phyloP scores from a whole-genome alignment of 352 stramenopile species.

The Phytophthora melonis region DNA sequence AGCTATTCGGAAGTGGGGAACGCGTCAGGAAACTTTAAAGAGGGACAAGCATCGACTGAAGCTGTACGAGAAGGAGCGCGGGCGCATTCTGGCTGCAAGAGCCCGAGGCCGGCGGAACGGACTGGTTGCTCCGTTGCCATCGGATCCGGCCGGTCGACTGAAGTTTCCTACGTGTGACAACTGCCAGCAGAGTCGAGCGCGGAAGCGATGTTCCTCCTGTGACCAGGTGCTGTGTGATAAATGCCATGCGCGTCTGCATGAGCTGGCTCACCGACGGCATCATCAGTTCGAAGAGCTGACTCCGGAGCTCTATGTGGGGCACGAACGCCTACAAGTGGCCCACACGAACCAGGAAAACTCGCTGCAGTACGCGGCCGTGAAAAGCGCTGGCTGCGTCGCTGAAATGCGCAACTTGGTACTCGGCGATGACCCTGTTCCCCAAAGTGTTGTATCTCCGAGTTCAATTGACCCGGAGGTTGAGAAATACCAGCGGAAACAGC shows the following conservation, averaged over 20 bases:
- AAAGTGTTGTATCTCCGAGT: no score
- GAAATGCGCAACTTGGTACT: constrained; percentile 42
- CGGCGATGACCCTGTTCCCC: neutral
- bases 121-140: constrained; percentile 61
- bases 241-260: constrained; percentile 67
- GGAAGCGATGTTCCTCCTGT: constrained; percentile 60
- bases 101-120: constrained; percentile 59
- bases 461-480: constrained; percentile 52
- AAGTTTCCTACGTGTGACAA: constrained; percentile 67
- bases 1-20: constrained; percentile 47
- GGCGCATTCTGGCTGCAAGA: constrained; percentile 44
- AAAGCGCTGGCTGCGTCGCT: constrained; percentile 40
- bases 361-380: constrained; percentile 26
- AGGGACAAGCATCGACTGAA: constrained; percentile 30
- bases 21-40: constrained; percentile 49
- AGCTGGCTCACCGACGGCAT: constrained; percentile 56
- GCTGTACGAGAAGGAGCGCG: constrained; percentile 56
- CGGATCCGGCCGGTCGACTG: constrained; percentile 35
- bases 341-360: constrained; percentile 44
- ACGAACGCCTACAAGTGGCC: constrained; percentile 27
- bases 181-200: constrained; percentile 51
- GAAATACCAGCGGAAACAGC: constrained; percentile 56
- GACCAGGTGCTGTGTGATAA: constrained; percentile 72
- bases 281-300: constrained; percentile 60
- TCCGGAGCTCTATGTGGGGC: constrained; percentile 39